phyloP scores from a whole-genome alignment of 345 rosid genomes.

The Orychophragmus violaceus region DNA sequence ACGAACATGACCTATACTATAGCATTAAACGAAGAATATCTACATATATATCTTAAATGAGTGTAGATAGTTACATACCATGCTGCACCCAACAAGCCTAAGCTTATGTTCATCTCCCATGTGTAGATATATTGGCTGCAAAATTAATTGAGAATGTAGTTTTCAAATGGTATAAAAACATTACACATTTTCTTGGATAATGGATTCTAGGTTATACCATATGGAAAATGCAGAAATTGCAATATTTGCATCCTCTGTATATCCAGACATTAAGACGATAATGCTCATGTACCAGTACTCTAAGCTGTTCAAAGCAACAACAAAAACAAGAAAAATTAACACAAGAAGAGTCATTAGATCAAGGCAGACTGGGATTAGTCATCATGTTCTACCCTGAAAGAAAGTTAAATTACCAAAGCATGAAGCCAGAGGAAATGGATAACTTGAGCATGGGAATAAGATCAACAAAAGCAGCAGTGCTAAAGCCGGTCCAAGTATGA shows the following conservation, averaged over 20 bases:
- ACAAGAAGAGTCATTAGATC: neutral
- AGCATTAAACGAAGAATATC: neutral
- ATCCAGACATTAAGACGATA: constrained; percentile 67
- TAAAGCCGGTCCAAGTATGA: constrained; percentile 51
- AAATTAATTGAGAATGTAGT: neutral
- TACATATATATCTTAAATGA: neutral
- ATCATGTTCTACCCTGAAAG: neutral
- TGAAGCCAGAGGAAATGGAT: constrained; percentile 53
- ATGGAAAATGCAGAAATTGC: constrained; percentile 78
- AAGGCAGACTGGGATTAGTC: neutral
- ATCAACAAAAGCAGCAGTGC: constrained; percentile 41
- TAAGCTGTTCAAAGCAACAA: constrained; percentile 37
- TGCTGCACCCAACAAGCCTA: constrained; percentile 53
- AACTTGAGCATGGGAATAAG: constrained; percentile 46
- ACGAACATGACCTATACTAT: no score
- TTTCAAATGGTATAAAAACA: neutral
- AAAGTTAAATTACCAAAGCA: constrained; percentile 42
- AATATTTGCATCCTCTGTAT: constrained; percentile 50
- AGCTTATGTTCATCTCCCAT: constrained; percentile 49
- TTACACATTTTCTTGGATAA: neutral
- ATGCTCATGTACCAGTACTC: constrained; percentile 74
- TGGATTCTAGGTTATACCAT: constrained; percentile 42
- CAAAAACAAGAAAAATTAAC: neutral
- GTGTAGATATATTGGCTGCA: constrained; percentile 36
- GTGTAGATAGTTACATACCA: constrained; percentile 33